Percentiles rank a stretch among this genome's conserved stretches.
phyloP scores from a whole-genome alignment of 179 eudicot genomes.

The Silene noctiflora region DNA sequence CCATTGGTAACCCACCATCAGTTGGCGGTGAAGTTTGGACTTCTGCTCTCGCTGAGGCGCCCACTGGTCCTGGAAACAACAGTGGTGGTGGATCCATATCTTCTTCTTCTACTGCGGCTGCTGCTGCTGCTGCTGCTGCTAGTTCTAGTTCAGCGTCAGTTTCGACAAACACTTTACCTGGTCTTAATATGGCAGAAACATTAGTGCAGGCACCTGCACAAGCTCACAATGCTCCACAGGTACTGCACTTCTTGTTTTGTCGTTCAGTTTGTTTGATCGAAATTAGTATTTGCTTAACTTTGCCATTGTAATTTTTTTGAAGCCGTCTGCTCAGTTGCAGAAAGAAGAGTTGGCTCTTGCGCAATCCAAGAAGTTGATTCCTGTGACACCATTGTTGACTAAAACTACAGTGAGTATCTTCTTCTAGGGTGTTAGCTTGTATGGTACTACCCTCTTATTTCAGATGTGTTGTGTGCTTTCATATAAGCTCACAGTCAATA shows the following conservation, averaged over 20 bases:
- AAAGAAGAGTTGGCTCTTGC: slow-evolving; percentile 78
- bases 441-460: not conserved
- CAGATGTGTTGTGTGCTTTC: not conserved
- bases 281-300: not conserved
- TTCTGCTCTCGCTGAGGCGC: slow-evolving; percentile 77
- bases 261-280: not conserved
- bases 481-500: not conserved
- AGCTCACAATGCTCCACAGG: slow-evolving; percentile 54
- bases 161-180: slow-evolving; percentile 30
- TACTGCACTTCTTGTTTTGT: slow-evolving; percentile 12
- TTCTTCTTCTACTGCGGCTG: slow-evolving; percentile 22
- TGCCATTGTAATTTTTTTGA: slow-evolving; percentile 15
- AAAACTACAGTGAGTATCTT: slow-evolving; percentile 55
- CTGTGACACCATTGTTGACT: slow-evolving; percentile 62
- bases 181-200: slow-evolving; percentile 85
- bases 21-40: slow-evolving; percentile 65
- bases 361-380: slow-evolving; percentile 75
- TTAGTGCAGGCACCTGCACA: slow-evolving; percentile 62
- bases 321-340: slow-evolving; percentile 57
- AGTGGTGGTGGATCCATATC: slow-evolving; percentile 32
- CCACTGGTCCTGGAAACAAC: slow-evolving; percentile 46
- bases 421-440: not conserved
- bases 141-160: slow-evolving; percentile 23
- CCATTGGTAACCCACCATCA: slow-evolving; percentile 42
- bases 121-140: slow-evolving; percentile 24